Evolutionary conservation across 1,284 basidiomycete genomes (phyloP).

Genomic region (Ustilago lituana): DNA sequence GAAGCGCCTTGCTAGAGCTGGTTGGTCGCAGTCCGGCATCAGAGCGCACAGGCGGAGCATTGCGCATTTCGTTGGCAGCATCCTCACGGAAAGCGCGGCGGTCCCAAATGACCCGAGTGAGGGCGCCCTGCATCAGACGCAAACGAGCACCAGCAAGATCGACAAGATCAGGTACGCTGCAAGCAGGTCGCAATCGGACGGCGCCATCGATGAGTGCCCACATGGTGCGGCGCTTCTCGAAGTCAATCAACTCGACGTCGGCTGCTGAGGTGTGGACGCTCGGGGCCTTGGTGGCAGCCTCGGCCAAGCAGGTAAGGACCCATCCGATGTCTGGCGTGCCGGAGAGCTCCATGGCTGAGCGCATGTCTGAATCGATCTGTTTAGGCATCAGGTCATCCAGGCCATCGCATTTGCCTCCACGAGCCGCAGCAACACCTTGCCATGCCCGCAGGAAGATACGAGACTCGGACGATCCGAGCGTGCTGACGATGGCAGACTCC

Average conservation of each 20-base stretch:
- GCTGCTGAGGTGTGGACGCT: slow-evolving; percentile 17
- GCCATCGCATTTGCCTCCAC: slow-evolving; percentile 44
- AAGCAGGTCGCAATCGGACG: slow-evolving; percentile 38
- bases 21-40: slow-evolving; percentile 24
- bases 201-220: slow-evolving; percentile 58
- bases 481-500: slow-evolving; percentile 59
- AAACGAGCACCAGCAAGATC: slow-evolving; percentile 57
- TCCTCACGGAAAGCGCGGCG: slow-evolving; percentile 57
- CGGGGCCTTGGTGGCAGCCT: slow-evolving; percentile 45
- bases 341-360: slow-evolving; percentile 19
- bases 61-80: slow-evolving; percentile 55
- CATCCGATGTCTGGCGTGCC: slow-evolving; percentile 63
- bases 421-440: slow-evolving; percentile 54
- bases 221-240: slow-evolving; percentile 59
- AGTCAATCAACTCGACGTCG: slow-evolving; percentile 54
- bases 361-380: slow-evolving; percentile 17
- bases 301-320: slow-evolving; percentile 59
- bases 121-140: slow-evolving; percentile 50
- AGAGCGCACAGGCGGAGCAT: slow-evolving; percentile 32
- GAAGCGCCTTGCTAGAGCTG: slow-evolving; percentile 45
- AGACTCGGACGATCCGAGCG: slow-evolving; percentile 56
- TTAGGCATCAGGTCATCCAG: slow-evolving; percentile 48
- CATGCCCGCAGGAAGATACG: slow-evolving; percentile 59
- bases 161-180: slow-evolving; percentile 36
- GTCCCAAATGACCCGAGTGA: slow-evolving; percentile 59